phyloP scores from a whole-genome alignment of 106 monocot species.

The Dioscorea zingiberensis region DNA sequence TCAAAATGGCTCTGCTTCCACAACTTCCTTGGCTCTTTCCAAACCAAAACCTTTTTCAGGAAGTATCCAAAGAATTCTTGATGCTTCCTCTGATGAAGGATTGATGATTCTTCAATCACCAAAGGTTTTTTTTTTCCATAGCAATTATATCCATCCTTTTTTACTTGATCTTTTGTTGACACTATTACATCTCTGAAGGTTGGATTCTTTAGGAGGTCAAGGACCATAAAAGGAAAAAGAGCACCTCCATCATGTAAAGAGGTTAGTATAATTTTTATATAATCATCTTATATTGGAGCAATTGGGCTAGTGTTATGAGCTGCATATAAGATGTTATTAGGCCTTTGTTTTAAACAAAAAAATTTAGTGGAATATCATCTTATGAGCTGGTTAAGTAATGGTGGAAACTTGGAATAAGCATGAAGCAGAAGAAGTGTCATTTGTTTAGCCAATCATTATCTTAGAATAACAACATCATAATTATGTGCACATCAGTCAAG shows the following conservation, averaged over 20 bases:
- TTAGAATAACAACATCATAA: too few relatives aligned
- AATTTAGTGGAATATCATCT: too few relatives aligned
- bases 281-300: too few relatives aligned
- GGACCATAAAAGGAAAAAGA: constrained; percentile 59
- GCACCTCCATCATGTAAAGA: constrained; percentile 68
- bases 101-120: constrained; percentile 63
- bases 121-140: constrained; percentile 23
- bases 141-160: not conserved
- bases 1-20: constrained; percentile 32
- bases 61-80: constrained; percentile 29
- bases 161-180: constrained; percentile 1
- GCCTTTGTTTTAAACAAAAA: too few relatives aligned
- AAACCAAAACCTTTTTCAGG: constrained; percentile 27
- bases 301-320: too few relatives aligned
- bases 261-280: constrained; percentile 20
- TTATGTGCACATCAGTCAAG: too few relatives aligned
- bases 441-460: too few relatives aligned
- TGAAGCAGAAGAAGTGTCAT: too few relatives aligned
- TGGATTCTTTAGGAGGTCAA: constrained; percentile 60
- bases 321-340: too few relatives aligned
- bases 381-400: too few relatives aligned
- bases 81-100: constrained; percentile 48
- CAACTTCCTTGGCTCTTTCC: constrained; percentile 35
- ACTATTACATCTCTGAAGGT: constrained; percentile 40
- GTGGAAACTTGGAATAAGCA: too few relatives aligned